phyloP scores from a whole-genome alignment of 2,329 filamentous ascomycete species.

The Leptographium flavum region DNA sequence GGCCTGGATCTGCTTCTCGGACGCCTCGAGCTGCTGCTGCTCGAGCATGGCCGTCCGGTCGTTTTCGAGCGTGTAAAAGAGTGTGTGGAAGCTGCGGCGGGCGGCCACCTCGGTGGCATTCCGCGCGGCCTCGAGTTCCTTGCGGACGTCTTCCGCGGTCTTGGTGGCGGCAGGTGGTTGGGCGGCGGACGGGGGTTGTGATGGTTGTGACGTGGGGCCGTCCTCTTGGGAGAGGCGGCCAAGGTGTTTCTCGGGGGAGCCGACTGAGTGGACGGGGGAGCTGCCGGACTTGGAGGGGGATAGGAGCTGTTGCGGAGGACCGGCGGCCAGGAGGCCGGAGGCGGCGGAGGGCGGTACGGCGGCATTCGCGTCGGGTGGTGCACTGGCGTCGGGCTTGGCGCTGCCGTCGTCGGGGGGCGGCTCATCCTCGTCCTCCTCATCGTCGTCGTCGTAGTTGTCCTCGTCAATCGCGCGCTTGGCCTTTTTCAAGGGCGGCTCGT shows the following conservation, averaged over 20 bases:
- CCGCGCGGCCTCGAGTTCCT: constrained; percentile 83
- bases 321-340: constrained; percentile 15
- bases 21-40: constrained; percentile 91
- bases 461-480: constrained; percentile 67
- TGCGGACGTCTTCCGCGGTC: constrained; percentile 75
- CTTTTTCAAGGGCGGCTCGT: constrained; percentile 56
- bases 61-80: constrained; percentile 91
- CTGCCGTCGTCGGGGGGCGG: constrained; percentile 37
- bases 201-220: constrained; percentile 16
- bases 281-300: constrained; percentile 59
- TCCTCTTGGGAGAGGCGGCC: constrained; percentile 36
- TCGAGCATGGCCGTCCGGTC: constrained; percentile 94
- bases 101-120: constrained; percentile 82
- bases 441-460: constrained; percentile 76
- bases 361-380: background rate
- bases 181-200: too few species aligned
- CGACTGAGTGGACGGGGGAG: constrained; percentile 48
- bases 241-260: constrained; percentile 43
- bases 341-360: background rate
- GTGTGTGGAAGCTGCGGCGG: constrained; percentile 77
- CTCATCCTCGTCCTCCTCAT: constrained; percentile 62
- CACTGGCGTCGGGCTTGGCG: constrained; percentile 14
- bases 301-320: constrained; percentile 43
- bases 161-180: constrained; percentile 39
- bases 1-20: constrained; percentile 88